Evolutionary conservation across 202 grass and related monocot genomes (phyloP).

Genomic region (Dendrocalamus latiflorus): DNA sequence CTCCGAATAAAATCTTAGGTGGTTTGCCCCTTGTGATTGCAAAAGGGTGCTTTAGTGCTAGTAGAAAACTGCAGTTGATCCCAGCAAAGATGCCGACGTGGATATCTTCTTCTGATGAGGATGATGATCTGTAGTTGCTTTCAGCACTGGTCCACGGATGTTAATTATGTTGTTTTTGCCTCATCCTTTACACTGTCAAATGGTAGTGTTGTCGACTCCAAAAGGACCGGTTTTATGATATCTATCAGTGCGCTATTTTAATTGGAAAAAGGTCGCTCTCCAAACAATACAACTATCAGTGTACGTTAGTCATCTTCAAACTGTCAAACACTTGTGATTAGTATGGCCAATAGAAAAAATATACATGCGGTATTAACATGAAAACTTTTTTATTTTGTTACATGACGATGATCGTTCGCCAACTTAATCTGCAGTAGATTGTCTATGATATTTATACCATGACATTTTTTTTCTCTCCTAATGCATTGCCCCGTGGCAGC

Average conservation of each 20-base stretch:
- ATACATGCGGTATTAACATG: not conserved
- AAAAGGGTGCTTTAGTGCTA: not conserved
- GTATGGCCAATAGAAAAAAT: not conserved
- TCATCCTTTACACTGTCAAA: not conserved
- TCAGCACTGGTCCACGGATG: not conserved
- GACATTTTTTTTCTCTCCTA: not conserved
- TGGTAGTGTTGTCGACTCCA: not conserved
- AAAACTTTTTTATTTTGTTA: not conserved
- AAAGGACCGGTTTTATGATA: not conserved
- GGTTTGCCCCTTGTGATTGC: slow-evolving; percentile 8
- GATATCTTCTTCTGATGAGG: not conserved
- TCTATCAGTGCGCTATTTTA: not conserved
- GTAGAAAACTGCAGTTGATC: not conserved
- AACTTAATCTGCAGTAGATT: slow-evolving; percentile 3
- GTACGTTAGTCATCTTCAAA: not conserved
- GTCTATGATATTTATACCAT: not conserved
- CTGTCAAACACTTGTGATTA: not conserved
- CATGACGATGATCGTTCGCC: not conserved
- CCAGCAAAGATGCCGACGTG: not conserved
- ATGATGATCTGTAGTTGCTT: not conserved
- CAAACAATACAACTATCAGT: not conserved
- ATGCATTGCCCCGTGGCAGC: not conserved
- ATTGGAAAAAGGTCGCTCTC: not conserved
- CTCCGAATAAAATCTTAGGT: not conserved
- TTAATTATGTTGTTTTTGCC: not conserved